Evolutionary conservation across 1,284 basidiomycete species (phyloP), one percentile per base, ranked within the genome.

Genomic region (Anthracocystis walkeri): DNA sequence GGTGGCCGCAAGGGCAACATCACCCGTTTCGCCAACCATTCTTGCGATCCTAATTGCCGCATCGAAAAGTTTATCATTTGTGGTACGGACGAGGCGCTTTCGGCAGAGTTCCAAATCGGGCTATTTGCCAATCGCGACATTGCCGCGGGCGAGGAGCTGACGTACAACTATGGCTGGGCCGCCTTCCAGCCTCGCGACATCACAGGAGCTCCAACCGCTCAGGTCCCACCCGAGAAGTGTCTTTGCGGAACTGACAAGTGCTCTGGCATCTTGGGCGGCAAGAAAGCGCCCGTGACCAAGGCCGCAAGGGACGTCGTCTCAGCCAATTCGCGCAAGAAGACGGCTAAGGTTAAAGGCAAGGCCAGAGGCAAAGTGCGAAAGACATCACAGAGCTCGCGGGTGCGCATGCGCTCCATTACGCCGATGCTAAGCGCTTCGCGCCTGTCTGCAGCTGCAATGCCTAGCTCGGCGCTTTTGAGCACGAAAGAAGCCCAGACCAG

Each of bases 141-240:
- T 44, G 75, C 56, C 12, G 75, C 69, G 18, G 82, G 82, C 33
- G 82, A 83, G 57, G 82, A 83, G 58, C 56, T 83, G 40, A 81
- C 81, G 3, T 83, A 83, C 65, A 77, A 82, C 60, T 83, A 83
- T 44, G 77, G 78, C n/a, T 82, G 79, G 80, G 69, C 77, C 16
- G 75, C 69, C 1, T 82, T 82, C 62, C 65, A 68, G 38, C 62
- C 75, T 38, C 75, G 75, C 7, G 72, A 75, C 20, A 77, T 76
- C 31, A 75, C 78, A 6, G 81, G 70, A 21, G 76, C 62, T 25
- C 53, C 65, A 0, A 68, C 68, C 1, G 58, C 56, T 2, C 63
- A 73, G 46, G 53, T 69, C 6, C 57, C 64, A 12, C 42, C 58
- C 20, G 64, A 72, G 53, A 49, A 42, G 18, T 83, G 82, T 50